Evolutionary conservation across 768 basidiomycete genomes (phyloP).

Genomic region (Kwoniella pini): DNA sequence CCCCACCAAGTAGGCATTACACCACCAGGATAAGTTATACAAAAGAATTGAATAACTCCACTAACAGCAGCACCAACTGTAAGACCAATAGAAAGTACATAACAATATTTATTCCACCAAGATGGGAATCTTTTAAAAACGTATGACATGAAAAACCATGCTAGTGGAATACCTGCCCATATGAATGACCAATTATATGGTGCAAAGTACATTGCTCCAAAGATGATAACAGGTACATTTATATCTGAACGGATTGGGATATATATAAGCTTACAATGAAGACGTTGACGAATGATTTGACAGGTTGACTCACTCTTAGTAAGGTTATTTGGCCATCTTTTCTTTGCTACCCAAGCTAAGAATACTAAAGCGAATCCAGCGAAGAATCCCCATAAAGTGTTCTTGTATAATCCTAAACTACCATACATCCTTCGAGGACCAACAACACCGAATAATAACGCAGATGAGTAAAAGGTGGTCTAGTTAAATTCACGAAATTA

Average conservation of each 20-base stretch:
- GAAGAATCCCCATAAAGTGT: conserved; percentile 71
- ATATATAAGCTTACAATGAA: conserved; percentile 42
- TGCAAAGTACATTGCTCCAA: conserved; percentile 65
- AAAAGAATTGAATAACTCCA: conserved; percentile 12
- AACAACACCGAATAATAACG: conserved; percentile 53
- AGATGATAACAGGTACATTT: conserved; percentile 65
- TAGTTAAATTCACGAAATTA: too few relatives aligned
- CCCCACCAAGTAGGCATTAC: conserved; percentile 15
- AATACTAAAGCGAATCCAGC: conserved; percentile 71
- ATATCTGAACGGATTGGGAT: conserved; percentile 55
- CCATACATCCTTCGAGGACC: conserved; percentile 54
- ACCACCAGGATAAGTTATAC: conserved; percentile 8
- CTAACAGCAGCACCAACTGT: conserved; percentile 12
- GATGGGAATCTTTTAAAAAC: conserved; percentile 25
- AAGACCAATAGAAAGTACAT: conserved; percentile 10
- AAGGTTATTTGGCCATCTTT: conserved; percentile 60
- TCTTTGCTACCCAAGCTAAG: conserved; percentile 70
- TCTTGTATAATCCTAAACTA: conserved; percentile 56
- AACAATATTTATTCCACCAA: conserved; percentile 26
- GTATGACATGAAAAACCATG: conserved; percentile 31
- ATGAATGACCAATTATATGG: conserved; percentile 54
- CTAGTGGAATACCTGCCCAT: conserved; percentile 28
- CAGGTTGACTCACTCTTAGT: conserved; percentile 10
- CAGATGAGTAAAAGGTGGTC: conserved; percentile 55
- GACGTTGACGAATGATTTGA: too few relatives aligned